A percentile compares a stretch with the other conserved stretches of the same genome.
Conservation (phyloP, 495 filamentous ascomycete genomes). For the Margaritispora aquatica region DNA sequence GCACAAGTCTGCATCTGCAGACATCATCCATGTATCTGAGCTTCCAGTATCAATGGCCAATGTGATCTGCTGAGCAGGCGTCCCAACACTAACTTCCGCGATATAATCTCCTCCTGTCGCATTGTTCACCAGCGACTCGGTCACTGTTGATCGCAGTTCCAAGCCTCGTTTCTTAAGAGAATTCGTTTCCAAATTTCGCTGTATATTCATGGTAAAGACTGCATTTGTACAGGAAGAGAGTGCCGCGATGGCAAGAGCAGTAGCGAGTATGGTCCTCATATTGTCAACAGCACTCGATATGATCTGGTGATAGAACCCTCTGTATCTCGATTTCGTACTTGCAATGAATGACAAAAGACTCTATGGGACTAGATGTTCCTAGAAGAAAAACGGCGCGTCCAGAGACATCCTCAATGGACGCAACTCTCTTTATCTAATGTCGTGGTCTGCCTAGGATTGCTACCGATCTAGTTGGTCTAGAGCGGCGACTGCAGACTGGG, state of each 20-base stretch:
- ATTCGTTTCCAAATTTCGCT: background rate
- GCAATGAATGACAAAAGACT: too few relatives aligned
- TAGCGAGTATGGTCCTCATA: background rate
- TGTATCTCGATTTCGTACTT: too few relatives aligned
- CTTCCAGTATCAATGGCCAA: slow-evolving; percentile 71
- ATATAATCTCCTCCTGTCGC: slow-evolving; percentile 52
- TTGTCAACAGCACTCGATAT: too few relatives aligned
- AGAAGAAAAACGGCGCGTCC: too few relatives aligned
- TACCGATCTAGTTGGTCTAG: too few relatives aligned
- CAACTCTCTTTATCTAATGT: too few relatives aligned
- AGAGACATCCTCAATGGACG: too few relatives aligned
- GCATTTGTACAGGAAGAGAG: background rate
- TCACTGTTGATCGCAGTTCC: slow-evolving; percentile 4
- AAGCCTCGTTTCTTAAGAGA: background rate
- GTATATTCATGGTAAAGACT: background rate
- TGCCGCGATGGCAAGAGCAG: background rate
- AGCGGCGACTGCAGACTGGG: too few relatives aligned
- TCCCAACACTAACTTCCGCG: slow-evolving; percentile 62
- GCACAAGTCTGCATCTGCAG: slow-evolving; percentile 37
- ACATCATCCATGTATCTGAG: slow-evolving; percentile 75
- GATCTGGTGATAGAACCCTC: too few relatives aligned
- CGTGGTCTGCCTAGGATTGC: too few relatives aligned
- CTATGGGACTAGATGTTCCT: too few relatives aligned
- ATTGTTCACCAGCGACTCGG: slow-evolving; percentile 26
- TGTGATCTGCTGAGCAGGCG: slow-evolving; percentile 52